These are phyloP conservation scores for Sphagnum magellanicum DNA, from an alignment of 228 moss, liverwort and hornwort genomes.

Conservation along the genomic window DNA sequence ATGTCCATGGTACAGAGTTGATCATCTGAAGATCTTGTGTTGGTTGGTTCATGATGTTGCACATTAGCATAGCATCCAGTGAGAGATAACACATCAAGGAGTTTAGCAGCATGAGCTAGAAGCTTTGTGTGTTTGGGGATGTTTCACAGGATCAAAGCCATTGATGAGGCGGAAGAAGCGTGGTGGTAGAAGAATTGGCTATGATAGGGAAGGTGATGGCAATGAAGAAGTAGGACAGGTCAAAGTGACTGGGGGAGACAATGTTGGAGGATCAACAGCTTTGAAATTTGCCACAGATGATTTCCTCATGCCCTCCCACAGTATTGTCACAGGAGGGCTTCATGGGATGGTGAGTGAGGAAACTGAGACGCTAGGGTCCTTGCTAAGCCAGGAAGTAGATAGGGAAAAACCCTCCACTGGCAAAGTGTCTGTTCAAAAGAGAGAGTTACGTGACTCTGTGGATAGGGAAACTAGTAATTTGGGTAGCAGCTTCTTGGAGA, in stretches of 20 bases:
- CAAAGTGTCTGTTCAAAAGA: too few species aligned
- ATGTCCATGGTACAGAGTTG: too few species aligned
- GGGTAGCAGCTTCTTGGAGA: too few species aligned
- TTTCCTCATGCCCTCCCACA: slow-evolving; percentile 9
- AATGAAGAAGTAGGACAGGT: slow-evolving; percentile 25
- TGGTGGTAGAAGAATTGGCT: slow-evolving; percentile 50
- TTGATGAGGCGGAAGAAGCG: slow-evolving; percentile 44
- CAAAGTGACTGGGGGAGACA: slow-evolving; percentile 16
- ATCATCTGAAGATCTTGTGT: too few species aligned
- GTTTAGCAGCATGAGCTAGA: too few species aligned
- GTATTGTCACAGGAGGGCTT: not conserved
- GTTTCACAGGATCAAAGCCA: not conserved
- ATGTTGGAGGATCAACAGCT: slow-evolving; percentile 5
- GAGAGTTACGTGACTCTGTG: too few species aligned
- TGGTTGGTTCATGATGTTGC: too few species aligned
- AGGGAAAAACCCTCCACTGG: not conserved
- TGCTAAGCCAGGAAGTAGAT: not conserved
- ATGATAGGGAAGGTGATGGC: slow-evolving; percentile 42
- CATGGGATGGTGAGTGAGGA: not conserved
- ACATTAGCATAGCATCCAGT: too few species aligned
- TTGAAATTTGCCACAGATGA: slow-evolving; percentile 11
- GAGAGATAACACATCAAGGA: too few species aligned
- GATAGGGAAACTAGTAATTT: too few species aligned
- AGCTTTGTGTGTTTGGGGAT: too few species aligned
- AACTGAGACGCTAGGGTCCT: not conserved